Base-by-base conservation (phyloP, 495 filamentous ascomycete genomes). In the Aspergillus incahuasiensis region DNA sequence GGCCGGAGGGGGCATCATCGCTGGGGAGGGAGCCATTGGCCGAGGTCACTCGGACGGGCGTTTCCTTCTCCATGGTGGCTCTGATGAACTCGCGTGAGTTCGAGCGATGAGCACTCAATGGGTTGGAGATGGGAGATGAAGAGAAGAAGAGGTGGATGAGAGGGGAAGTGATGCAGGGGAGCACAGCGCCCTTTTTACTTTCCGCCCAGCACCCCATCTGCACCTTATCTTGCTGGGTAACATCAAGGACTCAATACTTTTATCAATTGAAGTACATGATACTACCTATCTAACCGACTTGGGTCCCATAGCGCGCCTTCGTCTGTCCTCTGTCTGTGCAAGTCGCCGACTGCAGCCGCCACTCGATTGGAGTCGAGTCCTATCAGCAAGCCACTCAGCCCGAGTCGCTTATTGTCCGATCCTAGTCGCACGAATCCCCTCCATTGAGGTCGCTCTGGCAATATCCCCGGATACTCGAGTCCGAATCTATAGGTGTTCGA, bases 21-120 rank as follows among this genome's bases (percentile, higher is more conserved):
- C 83, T 82, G 12, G 79, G 80, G 42, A 61, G 61, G 12, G 58
- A 54, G 38, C 69, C 88, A 22, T 68, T 64, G 35, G 63, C 60
- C 52, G 63, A 58, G 44, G 66, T 55, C 38, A 67, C 40, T 52
- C 63, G 16, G 40, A 42, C 40, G 13, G 19, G 40, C 5, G 40
- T 35, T 2, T 35, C 32, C 12, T 35, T 35, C 32, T 35, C 32
- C 13, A 25, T 9, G 35, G 0, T 19, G 34, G 40, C 12, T 40
- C 20, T 2, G 12, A 51, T 38, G 22, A 46, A 52, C 54, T 43
- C 21, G 9, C 32, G 32, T 35, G 32, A 35, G 32, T 35, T 35
- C 32, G 28, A 45, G 53, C 24, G 7, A 18, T 32, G 39, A 35
- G 32, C 32, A 35, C 32, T 35, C 32, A 35, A 35, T 35, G 32